Percentiles rank a stretch among this genome's conserved stretches.
These are phyloP conservation scores for Rutidosis leptorrhynchoides DNA, from an alignment of 129 eudicot species.

Conservation along the genomic window DNA sequence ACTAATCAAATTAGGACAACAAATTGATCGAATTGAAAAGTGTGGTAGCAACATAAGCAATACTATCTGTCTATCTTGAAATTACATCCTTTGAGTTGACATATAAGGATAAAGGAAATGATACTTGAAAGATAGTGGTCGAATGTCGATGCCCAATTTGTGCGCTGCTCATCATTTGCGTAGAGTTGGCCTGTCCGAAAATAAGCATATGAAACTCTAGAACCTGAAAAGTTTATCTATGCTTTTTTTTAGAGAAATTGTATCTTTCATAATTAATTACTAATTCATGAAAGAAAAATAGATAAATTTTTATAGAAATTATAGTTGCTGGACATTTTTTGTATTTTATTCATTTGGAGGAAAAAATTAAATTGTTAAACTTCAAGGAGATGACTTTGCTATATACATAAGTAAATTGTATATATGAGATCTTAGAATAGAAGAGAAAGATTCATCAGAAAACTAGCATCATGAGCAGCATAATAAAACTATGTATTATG, in stretches of 20 bases:
- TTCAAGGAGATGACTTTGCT: not conserved
- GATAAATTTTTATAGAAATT: too few species aligned
- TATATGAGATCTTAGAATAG: conserved; percentile 11
- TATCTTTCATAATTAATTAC: too few species aligned
- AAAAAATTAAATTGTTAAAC: not conserved
- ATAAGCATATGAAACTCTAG: not conserved
- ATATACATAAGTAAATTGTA: not conserved
- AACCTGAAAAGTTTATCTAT: not conserved
- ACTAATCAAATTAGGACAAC: not conserved
- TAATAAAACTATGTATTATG: conserved; percentile 7
- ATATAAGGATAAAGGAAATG: not conserved
- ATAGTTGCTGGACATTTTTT: not conserved
- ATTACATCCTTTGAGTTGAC: not conserved
- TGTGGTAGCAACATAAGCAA: not conserved
- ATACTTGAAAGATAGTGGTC: not conserved
- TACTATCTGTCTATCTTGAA: not conserved
- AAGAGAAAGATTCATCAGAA: not conserved
- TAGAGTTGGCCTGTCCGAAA: not conserved
- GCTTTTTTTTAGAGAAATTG: not conserved
- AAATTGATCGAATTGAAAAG: too few species aligned
- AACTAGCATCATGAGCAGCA: not conserved
- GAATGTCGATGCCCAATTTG: not conserved
- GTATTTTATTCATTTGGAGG: too few species aligned
- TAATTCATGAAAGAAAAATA: not conserved
- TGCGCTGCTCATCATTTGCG: not conserved